These are phyloP conservation scores for Sporothrix euskadiensis DNA, from an alignment of 2,329 filamentous ascomycete species.

Conservation along the genomic window DNA sequence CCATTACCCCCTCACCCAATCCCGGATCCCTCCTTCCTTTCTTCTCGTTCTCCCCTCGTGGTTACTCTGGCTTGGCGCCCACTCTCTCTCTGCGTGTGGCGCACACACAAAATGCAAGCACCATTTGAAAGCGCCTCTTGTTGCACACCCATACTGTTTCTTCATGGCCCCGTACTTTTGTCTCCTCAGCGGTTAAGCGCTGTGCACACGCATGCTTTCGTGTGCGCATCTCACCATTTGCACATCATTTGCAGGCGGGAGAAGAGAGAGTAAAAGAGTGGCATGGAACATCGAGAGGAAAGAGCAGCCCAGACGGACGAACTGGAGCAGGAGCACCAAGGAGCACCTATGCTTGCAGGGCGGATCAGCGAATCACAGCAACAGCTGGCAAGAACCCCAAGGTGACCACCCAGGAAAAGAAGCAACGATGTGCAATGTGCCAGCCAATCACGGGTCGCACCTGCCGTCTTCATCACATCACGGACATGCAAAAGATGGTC, in stretches of 20 bases:
- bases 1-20: not conserved
- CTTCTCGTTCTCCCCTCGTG: not conserved
- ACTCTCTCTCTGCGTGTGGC: constrained; percentile 1
- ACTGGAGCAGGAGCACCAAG: not conserved
- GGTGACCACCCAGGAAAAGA: not conserved
- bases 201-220: not conserved
- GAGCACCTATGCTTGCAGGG: not conserved
- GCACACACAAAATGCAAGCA: not conserved
- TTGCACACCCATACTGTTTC: not conserved
- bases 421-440: constrained; percentile 20
- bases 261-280: not conserved
- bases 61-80: constrained; percentile 22
- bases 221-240: not conserved
- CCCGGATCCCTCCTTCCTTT: constrained; percentile 9
- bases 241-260: not conserved
- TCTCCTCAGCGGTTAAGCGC: not conserved
- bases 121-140: not conserved
- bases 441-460: constrained; percentile 27
- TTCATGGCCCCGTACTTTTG: not conserved
- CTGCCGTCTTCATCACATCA: constrained; percentile 27
- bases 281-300: not conserved
- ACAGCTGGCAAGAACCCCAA: not conserved
- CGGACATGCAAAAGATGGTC: constrained; percentile 9
- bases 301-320: not conserved
- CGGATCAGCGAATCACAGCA: not conserved